Evolutionary conservation across 2,329 filamentous ascomycete species (phyloP), one percentile per base, ranked within the genome.

Genomic region (Nigrospora oryzae): DNA sequence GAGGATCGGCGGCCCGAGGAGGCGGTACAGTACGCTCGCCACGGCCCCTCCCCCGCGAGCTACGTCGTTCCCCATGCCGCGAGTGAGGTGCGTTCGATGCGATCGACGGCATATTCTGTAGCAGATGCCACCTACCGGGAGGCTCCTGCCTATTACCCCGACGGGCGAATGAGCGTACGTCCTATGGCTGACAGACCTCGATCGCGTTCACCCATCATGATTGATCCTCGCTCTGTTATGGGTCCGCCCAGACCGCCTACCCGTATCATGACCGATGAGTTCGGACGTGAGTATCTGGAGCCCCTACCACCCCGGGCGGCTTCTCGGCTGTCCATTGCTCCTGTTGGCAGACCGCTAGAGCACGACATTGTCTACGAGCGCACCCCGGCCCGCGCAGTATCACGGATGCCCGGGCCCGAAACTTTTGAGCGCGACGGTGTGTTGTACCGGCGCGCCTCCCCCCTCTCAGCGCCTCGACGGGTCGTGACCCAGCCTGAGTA

Each of bases 241-340:
- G 66, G 66, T 2, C 70, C 70, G 39, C 70, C 70, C 41, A 71
- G 77, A 7, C 73, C 77, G 15, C 68, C 77, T 38, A 70, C 82
- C 45, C 80, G 83, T 49, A 84, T 95, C 50, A 74, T 95, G 32
- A 73, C 94, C 44, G 90, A 96, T 64, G 81, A 86, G 49, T 87
- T 83, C 63, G 89, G 89, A 36, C 86, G 87, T 60, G 81, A 88
- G 59, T 96, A 90, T 65, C 62, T 75, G 48, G 78, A 83, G 53
- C 76, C 79, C 23, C 55, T 65, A 11, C 70, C 69, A 40, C 53
- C 70, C 17, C 50, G 69, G 15, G 50, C 60, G 31, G 46, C 68
- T 28, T 55, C 65, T 15, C 64, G 74, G 43, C 72, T 71, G 41
- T 79, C 76, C n/a, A 68, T 72, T 23, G 74, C 74, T 12, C 71